Evolutionary conservation across 208 protist genomes (phyloP).

Genomic region (Acanthamoeba divionensis): DNA sequence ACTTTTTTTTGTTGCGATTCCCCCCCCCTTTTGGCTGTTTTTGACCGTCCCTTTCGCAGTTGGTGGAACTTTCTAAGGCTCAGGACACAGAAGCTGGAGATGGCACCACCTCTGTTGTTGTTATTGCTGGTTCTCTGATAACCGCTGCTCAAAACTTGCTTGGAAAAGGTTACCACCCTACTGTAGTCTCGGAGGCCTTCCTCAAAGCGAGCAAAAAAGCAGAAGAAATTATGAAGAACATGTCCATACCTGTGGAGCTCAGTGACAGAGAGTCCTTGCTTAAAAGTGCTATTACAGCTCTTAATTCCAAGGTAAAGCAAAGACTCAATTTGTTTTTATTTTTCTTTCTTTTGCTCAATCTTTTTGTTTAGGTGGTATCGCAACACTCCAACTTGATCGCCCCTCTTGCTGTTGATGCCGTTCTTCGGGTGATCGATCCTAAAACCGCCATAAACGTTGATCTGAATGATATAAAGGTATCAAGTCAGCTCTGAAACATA

Average conservation of each 20-base stretch:
- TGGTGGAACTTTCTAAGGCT: slow-evolving; percentile 96
- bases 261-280: slow-evolving; percentile 90
- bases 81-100: slow-evolving; percentile 99
- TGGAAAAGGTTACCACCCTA: slow-evolving; percentile 95
- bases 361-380: slow-evolving; percentile 83
- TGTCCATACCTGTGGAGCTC: slow-evolving; percentile 92
- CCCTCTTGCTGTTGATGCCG: slow-evolving; percentile 97
- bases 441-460: slow-evolving; percentile 92
- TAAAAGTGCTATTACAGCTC: slow-evolving; percentile 94
- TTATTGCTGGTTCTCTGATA: slow-evolving; percentile 96
- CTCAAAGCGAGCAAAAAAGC: slow-evolving; percentile 85
- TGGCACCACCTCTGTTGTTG: slow-evolving; percentile 98
- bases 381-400: slow-evolving; percentile 94
- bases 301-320: slow-evolving; percentile 95
- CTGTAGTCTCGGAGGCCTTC: slow-evolving; percentile 93
- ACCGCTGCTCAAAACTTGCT: slow-evolving; percentile 90
- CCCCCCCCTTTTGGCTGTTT: not conserved
- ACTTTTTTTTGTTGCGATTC: not conserved
- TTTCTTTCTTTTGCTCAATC: not conserved
- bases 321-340: not conserved
- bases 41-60: slow-evolving; percentile 66
- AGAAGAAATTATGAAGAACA: slow-evolving; percentile 89
- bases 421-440: slow-evolving; percentile 87
- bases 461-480: slow-evolving; percentile 92
- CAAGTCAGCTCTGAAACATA: not conserved